Evolutionary conservation across 768 basidiomycete species (phyloP).

Genomic region (Gymnopilus dilepis): DNA sequence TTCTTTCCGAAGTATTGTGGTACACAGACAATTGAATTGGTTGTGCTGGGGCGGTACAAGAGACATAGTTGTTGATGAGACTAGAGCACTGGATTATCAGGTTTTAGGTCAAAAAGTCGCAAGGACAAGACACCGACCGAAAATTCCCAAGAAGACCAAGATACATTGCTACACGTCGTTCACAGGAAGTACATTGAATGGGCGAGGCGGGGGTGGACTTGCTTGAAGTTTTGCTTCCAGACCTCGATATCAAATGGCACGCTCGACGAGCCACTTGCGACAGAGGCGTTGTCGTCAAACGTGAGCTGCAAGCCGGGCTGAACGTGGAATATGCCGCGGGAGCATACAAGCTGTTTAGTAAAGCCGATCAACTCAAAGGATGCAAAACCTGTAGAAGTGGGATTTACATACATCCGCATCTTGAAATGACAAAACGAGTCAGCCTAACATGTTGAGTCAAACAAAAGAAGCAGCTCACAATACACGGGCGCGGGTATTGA

Average conservation of each 20-base stretch:
- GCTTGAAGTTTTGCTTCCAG: conserved; percentile 21
- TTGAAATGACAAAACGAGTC: conserved; percentile 1
- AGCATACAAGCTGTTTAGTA: conserved; percentile 29
- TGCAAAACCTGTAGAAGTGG: too few relatives aligned
- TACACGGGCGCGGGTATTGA: conserved; percentile 39
- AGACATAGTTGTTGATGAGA: too few relatives aligned
- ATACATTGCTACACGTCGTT: not conserved
- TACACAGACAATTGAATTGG: too few relatives aligned
- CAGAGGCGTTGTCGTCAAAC: conserved; percentile 20
- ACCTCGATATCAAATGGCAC: conserved; percentile 14
- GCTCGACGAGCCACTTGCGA: conserved; percentile 13
- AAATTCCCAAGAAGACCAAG: not conserved
- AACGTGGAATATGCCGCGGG: conserved; percentile 26
- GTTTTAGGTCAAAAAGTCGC: too few relatives aligned
- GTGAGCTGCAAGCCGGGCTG: not conserved
- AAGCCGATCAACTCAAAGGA: too few relatives aligned
- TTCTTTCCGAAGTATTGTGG: too few relatives aligned
- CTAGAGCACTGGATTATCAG: too few relatives aligned
- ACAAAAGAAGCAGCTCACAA: conserved; percentile 27
- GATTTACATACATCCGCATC: conserved; percentile 33
- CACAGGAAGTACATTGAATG: conserved; percentile 30
- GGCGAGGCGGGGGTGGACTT: conserved; percentile 13
- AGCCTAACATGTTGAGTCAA: not conserved
- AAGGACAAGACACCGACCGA: too few relatives aligned
- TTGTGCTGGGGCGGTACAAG: too few relatives aligned